These are phyloP conservation scores for Gelatoporia subvermispora DNA, from an alignment of 768 basidiomycete species.

Conservation along the genomic window DNA sequence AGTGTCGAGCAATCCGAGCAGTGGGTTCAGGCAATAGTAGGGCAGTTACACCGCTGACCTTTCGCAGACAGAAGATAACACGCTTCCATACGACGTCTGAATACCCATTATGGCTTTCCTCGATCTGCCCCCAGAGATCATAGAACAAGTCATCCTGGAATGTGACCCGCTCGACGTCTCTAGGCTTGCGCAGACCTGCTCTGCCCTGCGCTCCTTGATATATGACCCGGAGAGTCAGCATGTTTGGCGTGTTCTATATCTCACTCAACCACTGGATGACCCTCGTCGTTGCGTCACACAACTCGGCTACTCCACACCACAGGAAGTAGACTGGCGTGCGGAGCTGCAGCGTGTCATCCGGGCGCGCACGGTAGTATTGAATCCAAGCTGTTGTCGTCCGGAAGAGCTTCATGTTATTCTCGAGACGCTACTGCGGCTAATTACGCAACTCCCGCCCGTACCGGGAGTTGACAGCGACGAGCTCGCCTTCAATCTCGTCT, in stretches of 20 bases:
- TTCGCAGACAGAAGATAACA: too few species aligned
- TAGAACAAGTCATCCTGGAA: constrained; percentile 52
- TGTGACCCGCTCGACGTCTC: constrained; percentile 62
- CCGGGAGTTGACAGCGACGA: constrained; percentile 20
- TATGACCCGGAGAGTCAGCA: constrained; percentile 45
- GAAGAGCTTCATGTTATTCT: constrained; percentile 42
- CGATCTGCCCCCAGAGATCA: constrained; percentile 49
- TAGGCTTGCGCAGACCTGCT: constrained; percentile 45
- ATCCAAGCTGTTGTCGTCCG: constrained; percentile 29
- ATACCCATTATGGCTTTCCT: constrained; percentile 1
- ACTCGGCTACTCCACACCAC: constrained; percentile 18
- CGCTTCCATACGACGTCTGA: too few species aligned
- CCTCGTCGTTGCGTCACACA: constrained; percentile 45
- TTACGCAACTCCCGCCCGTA: constrained; percentile 37
- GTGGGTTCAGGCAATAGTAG: too few species aligned
- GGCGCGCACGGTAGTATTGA: constrained; percentile 42
- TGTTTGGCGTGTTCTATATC: constrained; percentile 61
- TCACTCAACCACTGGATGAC: constrained; percentile 60
- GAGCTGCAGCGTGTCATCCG: constrained; percentile 53
- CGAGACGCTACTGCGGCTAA: constrained; percentile 46
- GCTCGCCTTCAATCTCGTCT: constrained; percentile 47
- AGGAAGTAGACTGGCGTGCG: constrained; percentile 39
- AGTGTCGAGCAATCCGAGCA: too few species aligned
- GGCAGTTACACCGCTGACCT: too few species aligned
- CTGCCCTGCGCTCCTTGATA: constrained; percentile 36